Evolutionary conservation across 2,329 filamentous ascomycete genomes (phyloP).

Genomic region (Periconia sp.): DNA sequence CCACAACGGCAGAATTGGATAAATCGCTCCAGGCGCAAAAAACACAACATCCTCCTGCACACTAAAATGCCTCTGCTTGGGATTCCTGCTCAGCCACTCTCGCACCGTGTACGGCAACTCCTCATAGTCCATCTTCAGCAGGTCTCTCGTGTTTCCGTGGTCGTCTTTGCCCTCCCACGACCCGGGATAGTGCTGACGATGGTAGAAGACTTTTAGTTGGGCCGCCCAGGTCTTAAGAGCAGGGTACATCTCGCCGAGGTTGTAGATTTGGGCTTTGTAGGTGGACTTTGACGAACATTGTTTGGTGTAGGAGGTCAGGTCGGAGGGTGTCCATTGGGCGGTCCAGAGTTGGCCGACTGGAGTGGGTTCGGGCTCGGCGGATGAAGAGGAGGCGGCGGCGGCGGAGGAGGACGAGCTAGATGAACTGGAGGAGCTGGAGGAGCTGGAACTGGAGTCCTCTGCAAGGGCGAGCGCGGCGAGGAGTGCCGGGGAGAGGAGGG

Average conservation of each 20-base stretch:
- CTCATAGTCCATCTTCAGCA: constrained; percentile 56
- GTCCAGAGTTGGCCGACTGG: constrained; percentile 40
- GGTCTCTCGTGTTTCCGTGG: constrained; percentile 57
- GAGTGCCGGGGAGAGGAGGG: constrained; percentile 29
- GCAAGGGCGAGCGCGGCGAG: constrained; percentile 27
- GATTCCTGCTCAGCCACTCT: constrained; percentile 50
- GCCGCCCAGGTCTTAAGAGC: constrained; percentile 37
- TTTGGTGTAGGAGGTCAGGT: constrained; percentile 28
- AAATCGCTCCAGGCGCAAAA: constrained; percentile 61
- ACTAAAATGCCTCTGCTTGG: constrained; percentile 47
- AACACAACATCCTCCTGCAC: constrained; percentile 54
- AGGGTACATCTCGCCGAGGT: constrained; percentile 39
- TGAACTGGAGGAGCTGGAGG: constrained; percentile 12
- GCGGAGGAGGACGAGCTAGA: constrained; percentile 18
- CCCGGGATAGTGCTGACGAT: constrained; percentile 53
- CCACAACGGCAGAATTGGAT: constrained; percentile 59
- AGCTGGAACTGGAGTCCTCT: constrained; percentile 8
- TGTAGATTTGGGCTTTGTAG: constrained; percentile 37
- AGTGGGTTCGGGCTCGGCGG: constrained; percentile 26
- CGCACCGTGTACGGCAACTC: constrained; percentile 53
- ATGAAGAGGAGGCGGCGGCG: constrained; percentile 11
- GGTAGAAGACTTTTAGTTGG: constrained; percentile 45
- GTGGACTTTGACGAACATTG: constrained; percentile 25
- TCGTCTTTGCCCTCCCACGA: constrained; percentile 60
- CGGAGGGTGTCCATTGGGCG: constrained; percentile 30